Evolutionary conservation across 2,329 filamentous ascomycete species (phyloP), one percentile per base, ranked within the genome.

Genomic region (Stemphylium lycopersici): DNA sequence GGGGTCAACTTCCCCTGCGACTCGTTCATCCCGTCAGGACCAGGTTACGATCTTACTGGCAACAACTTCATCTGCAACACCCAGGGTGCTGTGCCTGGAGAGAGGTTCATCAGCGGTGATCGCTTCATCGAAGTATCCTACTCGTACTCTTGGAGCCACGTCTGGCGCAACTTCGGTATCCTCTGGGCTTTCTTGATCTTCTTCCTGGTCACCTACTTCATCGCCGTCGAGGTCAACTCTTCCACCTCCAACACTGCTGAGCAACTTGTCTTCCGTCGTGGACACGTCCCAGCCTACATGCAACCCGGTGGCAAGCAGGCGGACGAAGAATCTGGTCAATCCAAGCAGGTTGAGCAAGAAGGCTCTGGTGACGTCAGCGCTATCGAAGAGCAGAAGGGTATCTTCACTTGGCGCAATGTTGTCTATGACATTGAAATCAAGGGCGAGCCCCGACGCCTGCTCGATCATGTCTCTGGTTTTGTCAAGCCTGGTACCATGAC

Each of bases 141-240:
- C 52, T 32, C 59, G 3, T 80, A 79, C 60, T 63, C 61, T 12
- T 79, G 77, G 63, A 74, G 70, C 22, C 76, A 79, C 42, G 72
- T 76, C 16, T 83, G 81, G 81, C 67, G 88, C 8, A 90, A 91
- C 66, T 81, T 90, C 53, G 58, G 58, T 1, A 89, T 91, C 50
- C 70, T 90, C 2, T 68, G 87, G 13, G 87, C 72, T 0, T 90
- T 90, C 71, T 73, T 88, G 46, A 62, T 89, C 26, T 84, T 81
- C 48, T 90, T 90, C 76, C 83, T 87, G 75, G 53, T 73, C 3
- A 61, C 87, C 1, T 90, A 91, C 73, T 82, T 90, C 45, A 40
- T 83, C 13, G 84, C 84, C 0, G 82, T 83, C 0, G 88, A 91
- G 66, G 60, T 88, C 62, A 89, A 89, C 71, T 87, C 87, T 0